Conservation (phyloP, 805 yeast genomes). For the Wickerhamomyces rabaulensis region DNA sequence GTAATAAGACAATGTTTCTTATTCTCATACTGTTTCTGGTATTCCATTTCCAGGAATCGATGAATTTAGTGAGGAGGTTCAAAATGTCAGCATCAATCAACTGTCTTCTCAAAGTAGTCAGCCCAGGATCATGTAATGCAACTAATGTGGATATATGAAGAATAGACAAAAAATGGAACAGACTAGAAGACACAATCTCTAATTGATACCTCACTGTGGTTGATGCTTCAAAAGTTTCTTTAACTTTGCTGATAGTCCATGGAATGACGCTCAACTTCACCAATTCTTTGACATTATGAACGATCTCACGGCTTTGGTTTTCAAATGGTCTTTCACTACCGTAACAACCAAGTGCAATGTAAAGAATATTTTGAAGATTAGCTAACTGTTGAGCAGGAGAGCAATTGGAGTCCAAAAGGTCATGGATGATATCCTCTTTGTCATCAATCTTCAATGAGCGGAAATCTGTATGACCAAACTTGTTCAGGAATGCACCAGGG, state of each 20-base stretch:
- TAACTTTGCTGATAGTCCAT: constrained; percentile 2
- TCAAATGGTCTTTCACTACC: constrained; percentile 7
- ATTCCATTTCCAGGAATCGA: constrained; percentile 67
- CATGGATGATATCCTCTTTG: constrained; percentile 10
- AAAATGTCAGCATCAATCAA: constrained; percentile 36
- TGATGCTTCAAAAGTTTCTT: constrained; percentile 6
- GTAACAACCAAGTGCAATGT: constrained; percentile 13
- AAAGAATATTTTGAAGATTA: constrained; percentile 7
- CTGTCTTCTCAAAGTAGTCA: constrained; percentile 3
- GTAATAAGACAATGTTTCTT: constrained; percentile 48
- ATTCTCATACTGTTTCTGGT: constrained; percentile 39
- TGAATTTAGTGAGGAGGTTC: constrained; percentile 37
- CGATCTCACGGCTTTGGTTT: constrained; percentile 6
- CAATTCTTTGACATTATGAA: constrained; percentile 6
- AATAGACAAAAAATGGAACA: constrained; percentile 13
- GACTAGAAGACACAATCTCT: constrained; percentile 7
- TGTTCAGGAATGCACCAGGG: constrained; percentile 2
- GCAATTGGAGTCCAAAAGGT: constrained; percentile 3
- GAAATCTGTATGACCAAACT: constrained; percentile 9
- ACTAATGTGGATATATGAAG: constrained; percentile 10
- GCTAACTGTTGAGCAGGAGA: background rate
- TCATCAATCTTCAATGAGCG: constrained; percentile 10
- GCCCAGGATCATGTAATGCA: constrained; percentile 2
- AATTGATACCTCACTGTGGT: constrained; percentile 2
- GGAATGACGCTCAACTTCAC: constrained; percentile 6